Percentiles rank a stretch among this genome's conserved stretches.
These are phyloP conservation scores for Suhomyces ambrosiae DNA, from an alignment of 1,139 yeast genomes.

Conservation along the genomic window DNA sequence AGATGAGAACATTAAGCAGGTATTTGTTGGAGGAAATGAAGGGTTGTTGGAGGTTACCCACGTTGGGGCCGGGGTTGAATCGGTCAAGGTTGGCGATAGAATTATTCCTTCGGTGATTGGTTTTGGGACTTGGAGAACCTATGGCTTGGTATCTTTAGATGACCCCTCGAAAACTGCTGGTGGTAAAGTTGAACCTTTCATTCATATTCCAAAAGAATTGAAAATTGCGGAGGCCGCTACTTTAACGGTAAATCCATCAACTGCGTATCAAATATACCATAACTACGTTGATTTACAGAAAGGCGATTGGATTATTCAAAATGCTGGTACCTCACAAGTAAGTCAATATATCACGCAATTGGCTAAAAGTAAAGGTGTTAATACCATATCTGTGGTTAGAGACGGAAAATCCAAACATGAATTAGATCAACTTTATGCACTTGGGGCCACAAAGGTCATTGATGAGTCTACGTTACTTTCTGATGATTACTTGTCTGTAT, in stretches of 20 bases:
- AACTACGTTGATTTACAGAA: conserved; percentile 34
- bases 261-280: conserved; percentile 36
- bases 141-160: conserved; percentile 23
- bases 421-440: conserved; percentile 23
- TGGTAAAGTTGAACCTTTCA: conserved; percentile 20
- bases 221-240: conserved; percentile 36
- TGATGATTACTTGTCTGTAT: conserved; percentile 15
- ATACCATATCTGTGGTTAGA: conserved; percentile 35
- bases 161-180: conserved; percentile 16
- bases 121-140: conserved; percentile 42
- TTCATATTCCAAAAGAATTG: conserved; percentile 23
- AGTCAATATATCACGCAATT: conserved; percentile 34
- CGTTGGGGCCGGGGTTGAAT: conserved; percentile 25
- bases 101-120: conserved; percentile 33
- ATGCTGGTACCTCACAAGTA: conserved; percentile 41
- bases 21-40: conserved; percentile 46
- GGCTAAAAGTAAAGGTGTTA: conserved; percentile 27
- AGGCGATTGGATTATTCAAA: conserved; percentile 38
- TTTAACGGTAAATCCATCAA: conserved; percentile 35
- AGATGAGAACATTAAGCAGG: conserved; percentile 28
- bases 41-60: conserved; percentile 32
- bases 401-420: conserved; percentile 31
- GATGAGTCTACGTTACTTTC: conserved; percentile 25
- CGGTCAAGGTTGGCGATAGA: conserved; percentile 31
- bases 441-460: conserved; percentile 38